Evolutionary conservation across 2,329 filamentous ascomycete genomes (phyloP).

Genomic region (Fusarium sp.): DNA sequence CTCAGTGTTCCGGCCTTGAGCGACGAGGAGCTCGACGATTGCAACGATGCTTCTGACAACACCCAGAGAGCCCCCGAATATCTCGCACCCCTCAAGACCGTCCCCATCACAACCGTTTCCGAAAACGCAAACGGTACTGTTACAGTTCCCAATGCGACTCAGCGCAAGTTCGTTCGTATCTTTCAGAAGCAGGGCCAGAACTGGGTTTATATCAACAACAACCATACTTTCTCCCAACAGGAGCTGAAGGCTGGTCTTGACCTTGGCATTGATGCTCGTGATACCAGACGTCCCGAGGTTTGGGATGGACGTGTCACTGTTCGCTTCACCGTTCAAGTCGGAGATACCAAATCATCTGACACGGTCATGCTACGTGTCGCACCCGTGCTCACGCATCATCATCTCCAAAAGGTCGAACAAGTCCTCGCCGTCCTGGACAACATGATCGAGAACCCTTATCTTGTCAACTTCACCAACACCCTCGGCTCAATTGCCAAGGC

Average conservation of each 20-base stretch:
- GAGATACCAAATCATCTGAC: slow-evolving; percentile 21
- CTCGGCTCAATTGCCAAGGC: background rate
- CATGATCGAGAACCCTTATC: background rate
- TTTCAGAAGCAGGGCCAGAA: slow-evolving; percentile 33
- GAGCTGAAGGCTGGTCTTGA: slow-evolving; percentile 43
- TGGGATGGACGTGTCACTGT: slow-evolving; percentile 43
- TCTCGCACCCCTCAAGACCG: slow-evolving; percentile 45
- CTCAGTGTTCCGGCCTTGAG: background rate
- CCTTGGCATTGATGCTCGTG: slow-evolving; percentile 48
- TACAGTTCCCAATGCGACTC: background rate
- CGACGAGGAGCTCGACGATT: slow-evolving; percentile 39
- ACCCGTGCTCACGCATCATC: slow-evolving; percentile 49
- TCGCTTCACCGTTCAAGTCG: slow-evolving; percentile 42
- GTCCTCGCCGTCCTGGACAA: slow-evolving; percentile 15
- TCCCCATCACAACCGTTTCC: slow-evolving; percentile 31
- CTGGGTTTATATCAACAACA: slow-evolving; percentile 38
- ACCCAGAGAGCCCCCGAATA: slow-evolving; percentile 42
- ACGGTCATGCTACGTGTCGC: slow-evolving; percentile 47
- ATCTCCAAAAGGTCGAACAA: slow-evolving; percentile 44
- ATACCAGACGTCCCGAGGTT: slow-evolving; percentile 22
- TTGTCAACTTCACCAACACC: background rate
- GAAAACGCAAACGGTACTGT: slow-evolving; percentile 15
- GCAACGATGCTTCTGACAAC: slow-evolving; percentile 48
- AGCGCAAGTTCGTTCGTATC: slow-evolving; percentile 36
- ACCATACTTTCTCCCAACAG: slow-evolving; percentile 41